Conservation (phyloP, 306 rosid genomes). For the cucumber (Cucumis sativus) region DNA sequence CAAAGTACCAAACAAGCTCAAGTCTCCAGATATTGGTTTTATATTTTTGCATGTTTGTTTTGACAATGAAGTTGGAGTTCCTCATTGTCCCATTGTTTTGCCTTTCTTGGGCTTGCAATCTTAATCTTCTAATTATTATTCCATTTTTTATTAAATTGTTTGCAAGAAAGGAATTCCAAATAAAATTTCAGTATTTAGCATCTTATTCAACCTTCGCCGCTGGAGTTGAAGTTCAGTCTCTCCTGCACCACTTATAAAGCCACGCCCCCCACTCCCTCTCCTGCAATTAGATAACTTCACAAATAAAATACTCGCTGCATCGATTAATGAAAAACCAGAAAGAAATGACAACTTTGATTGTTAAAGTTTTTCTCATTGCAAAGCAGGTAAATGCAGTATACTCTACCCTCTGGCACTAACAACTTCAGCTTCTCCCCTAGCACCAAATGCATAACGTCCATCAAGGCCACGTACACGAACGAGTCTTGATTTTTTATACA, state of each 20-base stretch:
- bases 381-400: not conserved
- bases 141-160: not conserved
- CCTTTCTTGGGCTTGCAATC: not conserved
- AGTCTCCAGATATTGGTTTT: not conserved
- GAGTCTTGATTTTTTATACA: constrained; percentile 76
- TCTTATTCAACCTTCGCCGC: constrained; percentile 56
- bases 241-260: constrained; percentile 96
- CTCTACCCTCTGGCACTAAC: constrained; percentile 85
- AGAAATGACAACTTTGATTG: not conserved
- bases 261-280: constrained; percentile 94
- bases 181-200: not conserved
- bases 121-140: not conserved
- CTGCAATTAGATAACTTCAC: constrained; percentile 24
- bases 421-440: constrained; percentile 71
- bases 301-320: not conserved
- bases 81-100: not conserved
- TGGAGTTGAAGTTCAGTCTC: constrained; percentile 98
- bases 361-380: not conserved
- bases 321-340: not conserved
- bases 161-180: not conserved
- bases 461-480: constrained; percentile 51
- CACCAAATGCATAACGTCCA: constrained; percentile 76
- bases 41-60: not conserved
- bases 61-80: not conserved
- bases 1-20: not conserved